phyloP scores from a whole-genome alignment of 495 filamentous ascomycete genomes.

The Tricharina praecox region DNA sequence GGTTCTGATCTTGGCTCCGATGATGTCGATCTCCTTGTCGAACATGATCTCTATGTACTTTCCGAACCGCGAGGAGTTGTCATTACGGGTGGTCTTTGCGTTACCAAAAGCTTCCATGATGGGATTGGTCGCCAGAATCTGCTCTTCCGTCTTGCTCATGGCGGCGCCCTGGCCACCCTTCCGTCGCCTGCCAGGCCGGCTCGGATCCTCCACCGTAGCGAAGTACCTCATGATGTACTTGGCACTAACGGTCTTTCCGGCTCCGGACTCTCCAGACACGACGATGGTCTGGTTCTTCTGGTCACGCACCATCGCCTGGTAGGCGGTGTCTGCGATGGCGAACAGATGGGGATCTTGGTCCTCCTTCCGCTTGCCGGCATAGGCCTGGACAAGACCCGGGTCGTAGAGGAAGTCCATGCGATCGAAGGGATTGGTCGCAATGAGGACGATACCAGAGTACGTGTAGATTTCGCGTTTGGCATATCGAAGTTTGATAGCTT shows the following conservation, averaged over 20 bases:
- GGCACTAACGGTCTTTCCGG: constrained; percentile 95
- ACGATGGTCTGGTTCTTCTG: constrained; percentile 95
- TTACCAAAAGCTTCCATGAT: constrained; percentile 99
- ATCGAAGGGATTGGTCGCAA: constrained; percentile 96
- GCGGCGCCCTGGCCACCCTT: constrained; percentile 50
- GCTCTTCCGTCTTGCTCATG: constrained; percentile 97
- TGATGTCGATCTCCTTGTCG: constrained; percentile 84
- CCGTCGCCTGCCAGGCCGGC: constrained; percentile 66
- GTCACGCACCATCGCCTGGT: constrained; percentile 97
- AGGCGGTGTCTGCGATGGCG: constrained; percentile 96
- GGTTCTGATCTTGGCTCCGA: constrained; percentile 89
- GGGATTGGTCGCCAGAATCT: constrained; percentile 93
- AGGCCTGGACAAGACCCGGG: constrained; percentile 97
- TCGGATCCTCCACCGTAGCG: constrained; percentile 87
- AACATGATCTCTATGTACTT: constrained; percentile 99
- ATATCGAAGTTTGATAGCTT: constrained; percentile 96
- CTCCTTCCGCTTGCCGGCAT: constrained; percentile 89
- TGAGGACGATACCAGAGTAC: constrained; percentile 96
- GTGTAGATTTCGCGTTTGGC: constrained; percentile 99
- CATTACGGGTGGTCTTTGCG: constrained; percentile 95
- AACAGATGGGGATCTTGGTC: constrained; percentile 97
- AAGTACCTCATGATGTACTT: constrained; percentile 99
- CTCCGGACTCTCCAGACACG: constrained; percentile 94
- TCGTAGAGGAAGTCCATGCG: constrained; percentile 96
- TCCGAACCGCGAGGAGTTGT: constrained; percentile 96